A percentile compares a stretch with the other conserved stretches of the same genome.
These are phyloP conservation scores for Handroanthus guayacan DNA, from an alignment of 257 asterid genomes.

Conservation along the genomic window DNA sequence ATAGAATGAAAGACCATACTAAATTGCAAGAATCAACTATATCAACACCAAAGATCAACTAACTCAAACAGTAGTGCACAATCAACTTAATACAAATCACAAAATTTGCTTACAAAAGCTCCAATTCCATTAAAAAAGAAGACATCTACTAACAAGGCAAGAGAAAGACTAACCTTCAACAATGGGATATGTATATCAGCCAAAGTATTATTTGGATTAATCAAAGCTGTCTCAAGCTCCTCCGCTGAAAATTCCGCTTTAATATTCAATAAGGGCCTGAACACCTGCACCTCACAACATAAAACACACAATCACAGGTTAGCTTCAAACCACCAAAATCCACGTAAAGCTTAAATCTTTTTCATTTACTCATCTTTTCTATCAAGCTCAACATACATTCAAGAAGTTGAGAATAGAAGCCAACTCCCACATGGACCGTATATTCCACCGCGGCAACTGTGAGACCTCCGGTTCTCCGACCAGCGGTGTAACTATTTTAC, in stretches of 20 bases:
- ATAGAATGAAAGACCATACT: no score
- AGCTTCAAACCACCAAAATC: constrained; percentile 35
- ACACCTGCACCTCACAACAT: constrained; percentile 65
- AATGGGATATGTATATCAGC: constrained; percentile 94
- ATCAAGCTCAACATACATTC: constrained; percentile 65
- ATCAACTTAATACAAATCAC: neutral
- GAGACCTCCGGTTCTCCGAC: constrained; percentile 87
- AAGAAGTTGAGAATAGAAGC: constrained; percentile 93
- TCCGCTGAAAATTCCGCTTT: constrained; percentile 91
- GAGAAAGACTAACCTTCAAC: constrained; percentile 52
- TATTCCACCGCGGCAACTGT: constrained; percentile 83
- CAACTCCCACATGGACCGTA: constrained; percentile 97
- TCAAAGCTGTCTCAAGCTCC: constrained; percentile 95
- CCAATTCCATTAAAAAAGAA: neutral
- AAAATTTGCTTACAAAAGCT: constrained; percentile 10
- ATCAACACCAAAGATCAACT: no score
- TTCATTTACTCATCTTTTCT: neutral
- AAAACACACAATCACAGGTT: constrained; percentile 20
- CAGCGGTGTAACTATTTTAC: constrained; percentile 68
- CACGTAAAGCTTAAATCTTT: constrained; percentile 37
- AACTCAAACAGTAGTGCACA: neutral
- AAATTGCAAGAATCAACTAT: no score
- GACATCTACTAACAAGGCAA: neutral
- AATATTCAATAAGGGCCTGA: constrained; percentile 87
- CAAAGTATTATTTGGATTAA: constrained; percentile 79